Percentiles rank a stretch among this genome's conserved stretches.
phyloP scores from a whole-genome alignment of 1,139 yeast genomes.

The Suhomyces kunorum region DNA sequence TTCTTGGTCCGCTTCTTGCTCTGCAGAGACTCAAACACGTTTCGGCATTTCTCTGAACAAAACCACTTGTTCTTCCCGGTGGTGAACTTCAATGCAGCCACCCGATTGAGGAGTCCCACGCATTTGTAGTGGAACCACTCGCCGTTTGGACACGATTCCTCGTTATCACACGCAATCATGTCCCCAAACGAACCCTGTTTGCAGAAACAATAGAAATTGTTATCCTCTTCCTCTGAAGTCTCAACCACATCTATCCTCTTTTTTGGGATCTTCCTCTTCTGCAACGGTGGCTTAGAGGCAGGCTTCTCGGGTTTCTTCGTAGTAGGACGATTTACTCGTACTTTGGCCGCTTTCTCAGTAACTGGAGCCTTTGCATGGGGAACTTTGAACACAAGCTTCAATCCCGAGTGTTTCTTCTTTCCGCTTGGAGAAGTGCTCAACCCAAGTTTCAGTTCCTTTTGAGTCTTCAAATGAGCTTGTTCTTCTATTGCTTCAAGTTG shows the following conservation, averaged over 20 bases:
- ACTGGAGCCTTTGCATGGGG: conserved; percentile 4
- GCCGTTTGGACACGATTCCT: conserved; percentile 44
- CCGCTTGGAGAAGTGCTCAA: not conserved
- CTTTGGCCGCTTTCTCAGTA: conserved; percentile 1
- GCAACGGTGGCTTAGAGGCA: not conserved
- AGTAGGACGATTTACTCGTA: conserved; percentile 1
- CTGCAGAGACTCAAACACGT: conserved; percentile 18
- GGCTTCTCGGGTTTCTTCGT: not conserved
- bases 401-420: conserved; percentile 7
- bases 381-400: conserved; percentile 14
- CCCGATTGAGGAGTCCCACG: conserved; percentile 44
- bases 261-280: conserved; percentile 5
- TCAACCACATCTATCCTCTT: conserved; percentile 9
- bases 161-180: conserved; percentile 52
- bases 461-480: conserved; percentile 19
- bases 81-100: conserved; percentile 41
- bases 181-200: conserved; percentile 47
- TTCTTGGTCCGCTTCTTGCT: conserved; percentile 19
- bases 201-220: conserved; percentile 42
- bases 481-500: conserved; percentile 44
- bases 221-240: conserved; percentile 29
- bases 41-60: conserved; percentile 40
- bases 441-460: conserved; percentile 4
- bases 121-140: conserved; percentile 55
- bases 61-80: conserved; percentile 44